Percentiles rank a stretch among this genome's conserved stretches.
Evolutionary conservation across 352 stramenopile genomes (phyloP).

Genomic region (Phytophthora macrochlamydospora): DNA sequence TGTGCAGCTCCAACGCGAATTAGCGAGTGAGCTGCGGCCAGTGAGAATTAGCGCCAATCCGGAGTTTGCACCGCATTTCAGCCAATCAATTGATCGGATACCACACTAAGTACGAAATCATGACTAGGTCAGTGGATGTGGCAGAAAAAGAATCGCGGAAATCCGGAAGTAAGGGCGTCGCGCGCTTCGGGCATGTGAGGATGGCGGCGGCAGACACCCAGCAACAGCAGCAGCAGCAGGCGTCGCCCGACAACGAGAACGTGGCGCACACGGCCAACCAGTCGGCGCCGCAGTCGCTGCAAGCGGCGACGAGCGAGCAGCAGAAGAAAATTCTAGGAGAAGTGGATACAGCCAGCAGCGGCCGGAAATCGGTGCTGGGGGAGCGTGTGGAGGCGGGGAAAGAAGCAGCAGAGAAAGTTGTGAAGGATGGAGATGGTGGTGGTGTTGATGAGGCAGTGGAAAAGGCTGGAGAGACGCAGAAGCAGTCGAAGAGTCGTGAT

Average conservation of each 20-base stretch:
- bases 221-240: conserved; percentile 7
- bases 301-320: conserved; percentile 4
- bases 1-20: conserved; percentile 17
- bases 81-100: neutral
- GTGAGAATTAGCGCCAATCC: neutral
- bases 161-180: conserved; percentile 2
- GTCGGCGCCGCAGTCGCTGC: conserved; percentile 11
- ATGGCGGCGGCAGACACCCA: conserved; percentile 28
- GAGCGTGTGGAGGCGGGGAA: neutral
- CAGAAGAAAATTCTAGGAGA: conserved; percentile 9
- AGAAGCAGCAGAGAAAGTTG: conserved; percentile 1
- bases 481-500: conserved; percentile 1
- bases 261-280: conserved; percentile 14
- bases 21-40: conserved; percentile 15
- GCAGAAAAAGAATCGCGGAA: conserved; percentile 19
- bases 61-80: neutral
- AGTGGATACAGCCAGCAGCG: conserved; percentile 13
- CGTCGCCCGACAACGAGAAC: conserved; percentile 12
- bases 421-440: conserved; percentile 1
- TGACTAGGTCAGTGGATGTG: neutral
- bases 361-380: neutral
- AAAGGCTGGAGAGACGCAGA: conserved; percentile 1
- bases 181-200: conserved; percentile 16
- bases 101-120: too few relatives aligned
- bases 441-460: neutral